phyloP scores from a whole-genome alignment of 2,329 filamentous ascomycete species.

The Tolypocladium sp. region DNA sequence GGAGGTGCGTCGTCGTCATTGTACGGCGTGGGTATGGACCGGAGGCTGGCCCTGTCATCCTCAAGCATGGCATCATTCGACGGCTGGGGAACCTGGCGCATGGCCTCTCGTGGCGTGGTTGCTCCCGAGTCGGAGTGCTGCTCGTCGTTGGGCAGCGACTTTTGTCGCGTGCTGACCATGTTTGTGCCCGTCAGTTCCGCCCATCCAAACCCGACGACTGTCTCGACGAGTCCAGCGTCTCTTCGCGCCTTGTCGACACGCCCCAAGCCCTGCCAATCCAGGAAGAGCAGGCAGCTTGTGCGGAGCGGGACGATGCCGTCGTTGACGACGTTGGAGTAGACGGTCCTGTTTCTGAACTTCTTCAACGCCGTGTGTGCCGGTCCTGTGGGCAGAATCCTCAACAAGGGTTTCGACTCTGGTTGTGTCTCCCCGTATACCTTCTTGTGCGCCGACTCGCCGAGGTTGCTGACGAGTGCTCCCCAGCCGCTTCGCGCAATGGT shows the following conservation, averaged over 20 bases:
- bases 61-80: constrained; percentile 55
- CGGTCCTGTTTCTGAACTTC: constrained; percentile 81
- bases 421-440: constrained; percentile 51
- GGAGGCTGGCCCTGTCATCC: constrained; percentile 53
- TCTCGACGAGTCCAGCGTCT: constrained; percentile 87
- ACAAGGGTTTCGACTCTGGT: constrained; percentile 76
- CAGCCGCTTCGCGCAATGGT: constrained; percentile 78
- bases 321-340: constrained; percentile 97
- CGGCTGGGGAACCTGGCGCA: constrained; percentile 61
- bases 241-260: constrained; percentile 89
- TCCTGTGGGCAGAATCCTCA: constrained; percentile 83
- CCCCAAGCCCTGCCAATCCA: constrained; percentile 92
- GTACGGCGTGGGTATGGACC: constrained; percentile 28
- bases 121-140: constrained; percentile 22
- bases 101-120: constrained; percentile 26
- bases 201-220: constrained; percentile 89
- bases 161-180: constrained; percentile 34
- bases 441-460: constrained; percentile 59
- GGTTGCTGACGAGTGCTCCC: constrained; percentile 76
- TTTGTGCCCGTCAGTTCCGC: constrained; percentile 77
- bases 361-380: constrained; percentile 80
- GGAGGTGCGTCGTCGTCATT: constrained; percentile 15
- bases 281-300: constrained; percentile 90
- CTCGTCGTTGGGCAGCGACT: constrained; percentile 27
- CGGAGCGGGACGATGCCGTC: constrained; percentile 92